Percentiles rank a stretch among this genome's conserved stretches.
Conservation (phyloP, 2,329 filamentous ascomycete genomes). For the Botrytis pseudocinerea region DNA sequence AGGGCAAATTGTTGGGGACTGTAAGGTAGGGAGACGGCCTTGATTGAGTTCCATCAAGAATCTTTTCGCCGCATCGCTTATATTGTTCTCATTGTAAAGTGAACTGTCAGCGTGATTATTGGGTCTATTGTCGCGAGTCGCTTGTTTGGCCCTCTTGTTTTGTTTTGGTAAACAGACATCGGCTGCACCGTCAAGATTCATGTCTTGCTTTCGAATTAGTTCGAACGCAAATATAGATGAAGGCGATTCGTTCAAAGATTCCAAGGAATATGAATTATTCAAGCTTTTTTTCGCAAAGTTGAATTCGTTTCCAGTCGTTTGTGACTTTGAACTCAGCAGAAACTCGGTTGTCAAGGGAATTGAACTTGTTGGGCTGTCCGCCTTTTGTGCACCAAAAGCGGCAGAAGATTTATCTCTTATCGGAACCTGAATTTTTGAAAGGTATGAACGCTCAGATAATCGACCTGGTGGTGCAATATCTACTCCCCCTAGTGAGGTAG, state of each 20-base stretch:
- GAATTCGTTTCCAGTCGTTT: neutral
- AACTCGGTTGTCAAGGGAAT: slow-evolving; percentile 9
- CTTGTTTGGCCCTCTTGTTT: slow-evolving; percentile 12
- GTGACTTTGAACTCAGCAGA: neutral
- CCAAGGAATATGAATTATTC: neutral
- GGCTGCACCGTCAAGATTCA: slow-evolving; percentile 18
- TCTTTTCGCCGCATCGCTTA: slow-evolving; percentile 1
- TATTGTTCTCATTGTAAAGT: neutral
- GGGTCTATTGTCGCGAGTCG: slow-evolving; percentile 3
- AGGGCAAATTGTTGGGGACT: slow-evolving; percentile 19
- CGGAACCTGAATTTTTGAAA: neutral
- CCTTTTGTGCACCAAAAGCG: neutral
- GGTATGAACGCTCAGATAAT: slow-evolving; percentile 13
- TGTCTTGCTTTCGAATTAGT: neutral
- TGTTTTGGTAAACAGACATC: slow-evolving; percentile 17
- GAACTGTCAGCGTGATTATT: neutral
- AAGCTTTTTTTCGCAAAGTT: neutral
- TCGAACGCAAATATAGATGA: neutral
- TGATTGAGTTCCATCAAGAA: slow-evolving; percentile 23
- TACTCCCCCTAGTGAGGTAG: neutral
- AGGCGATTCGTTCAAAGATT: neutral
- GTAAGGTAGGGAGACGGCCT: slow-evolving; percentile 17
- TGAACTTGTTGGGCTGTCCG: neutral
- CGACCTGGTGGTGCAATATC: neutral
- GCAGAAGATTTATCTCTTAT: neutral